A percentile compares a stretch with the other conserved stretches of the same genome.
Evolutionary conservation across 108 stramenopile genomes (phyloP).

Genomic region (Skeletonema tropicum): DNA sequence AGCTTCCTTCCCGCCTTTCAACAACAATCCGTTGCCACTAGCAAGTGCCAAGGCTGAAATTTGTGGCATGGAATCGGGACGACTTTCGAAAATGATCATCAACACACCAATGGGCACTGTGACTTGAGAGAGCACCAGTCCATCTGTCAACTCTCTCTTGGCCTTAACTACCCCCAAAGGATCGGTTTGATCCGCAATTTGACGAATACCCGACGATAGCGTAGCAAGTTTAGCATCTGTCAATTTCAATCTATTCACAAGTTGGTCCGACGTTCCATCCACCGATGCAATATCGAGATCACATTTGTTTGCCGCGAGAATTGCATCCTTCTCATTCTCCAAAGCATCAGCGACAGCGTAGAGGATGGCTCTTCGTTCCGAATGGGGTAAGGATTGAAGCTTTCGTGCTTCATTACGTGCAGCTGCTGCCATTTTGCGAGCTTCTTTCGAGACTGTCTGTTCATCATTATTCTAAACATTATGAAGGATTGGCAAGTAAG

Average conservation of each 20-base stretch:
- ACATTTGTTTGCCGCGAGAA: slow-evolving; percentile 82
- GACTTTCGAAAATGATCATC: slow-evolving; percentile 97
- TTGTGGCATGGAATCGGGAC: slow-evolving; percentile 98
- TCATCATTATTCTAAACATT: not conserved
- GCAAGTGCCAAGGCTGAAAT: slow-evolving; percentile 96
- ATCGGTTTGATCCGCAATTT: slow-evolving; percentile 75
- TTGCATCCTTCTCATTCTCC: slow-evolving; percentile 60
- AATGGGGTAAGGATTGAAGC: slow-evolving; percentile 70
- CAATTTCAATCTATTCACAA: slow-evolving; percentile 88
- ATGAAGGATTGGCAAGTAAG: not conserved
- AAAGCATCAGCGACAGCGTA: slow-evolving; percentile 82
- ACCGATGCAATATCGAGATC: slow-evolving; percentile 85
- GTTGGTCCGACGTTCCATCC: slow-evolving; percentile 66
- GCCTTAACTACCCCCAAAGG: slow-evolving; percentile 82
- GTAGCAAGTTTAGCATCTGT: slow-evolving; percentile 89
- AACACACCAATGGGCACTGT: slow-evolving; percentile 98
- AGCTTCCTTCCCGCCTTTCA: slow-evolving; percentile 99
- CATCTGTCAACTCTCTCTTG: slow-evolving; percentile 89
- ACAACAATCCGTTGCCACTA: slow-evolving; percentile 94
- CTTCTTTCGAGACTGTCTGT: slow-evolving; percentile 63
- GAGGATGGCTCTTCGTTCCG: slow-evolving; percentile 83
- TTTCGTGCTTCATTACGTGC: slow-evolving; percentile 81
- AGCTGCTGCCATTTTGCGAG: slow-evolving; percentile 63
- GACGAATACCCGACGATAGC: slow-evolving; percentile 85
- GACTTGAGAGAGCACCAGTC: slow-evolving; percentile 86